These are phyloP conservation scores for Colletotrichum brevisporum DNA, from an alignment of 2,329 filamentous ascomycete genomes.

Conservation along the genomic window DNA sequence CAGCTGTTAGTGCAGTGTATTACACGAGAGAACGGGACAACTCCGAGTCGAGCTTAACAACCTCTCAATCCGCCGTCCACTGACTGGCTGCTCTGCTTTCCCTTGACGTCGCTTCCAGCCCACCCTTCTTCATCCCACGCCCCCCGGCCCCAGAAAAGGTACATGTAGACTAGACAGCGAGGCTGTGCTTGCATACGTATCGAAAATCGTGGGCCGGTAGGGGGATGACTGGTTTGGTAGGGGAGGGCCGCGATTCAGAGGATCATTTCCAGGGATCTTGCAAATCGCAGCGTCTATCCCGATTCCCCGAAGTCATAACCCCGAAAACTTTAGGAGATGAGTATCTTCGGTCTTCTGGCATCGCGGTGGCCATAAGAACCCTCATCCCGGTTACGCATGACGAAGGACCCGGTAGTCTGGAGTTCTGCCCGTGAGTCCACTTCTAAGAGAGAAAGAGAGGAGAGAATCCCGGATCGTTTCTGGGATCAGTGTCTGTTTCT, in stretches of 20 bases:
- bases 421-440: constrained; percentile 33
- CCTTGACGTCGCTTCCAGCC: background rate
- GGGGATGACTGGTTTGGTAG: constrained; percentile 3
- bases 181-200: constrained; percentile 39
- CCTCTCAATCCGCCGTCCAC: constrained; percentile 19
- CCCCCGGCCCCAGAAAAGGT: background rate
- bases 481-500: constrained; percentile 6
- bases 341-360: constrained; percentile 10
- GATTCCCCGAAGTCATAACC: constrained; percentile 32
- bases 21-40: constrained; percentile 20
- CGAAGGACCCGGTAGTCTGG: constrained; percentile 22
- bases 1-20: no score
- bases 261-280: constrained; percentile 41
- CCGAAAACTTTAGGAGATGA: constrained; percentile 25
- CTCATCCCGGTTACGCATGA: constrained; percentile 10
- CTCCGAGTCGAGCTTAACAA: constrained; percentile 37
- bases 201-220: constrained; percentile 27
- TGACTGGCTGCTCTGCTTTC: constrained; percentile 4
- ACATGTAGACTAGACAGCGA: constrained; percentile 7
- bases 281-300: constrained; percentile 39
- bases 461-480: constrained; percentile 18
- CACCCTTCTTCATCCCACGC: background rate
- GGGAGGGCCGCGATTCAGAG: constrained; percentile 39
- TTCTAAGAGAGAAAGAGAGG: background rate
- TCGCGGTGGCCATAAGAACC: constrained; percentile 26